Conservation (phyloP, 139 green algal species). For the Closterium sp. region DNA sequence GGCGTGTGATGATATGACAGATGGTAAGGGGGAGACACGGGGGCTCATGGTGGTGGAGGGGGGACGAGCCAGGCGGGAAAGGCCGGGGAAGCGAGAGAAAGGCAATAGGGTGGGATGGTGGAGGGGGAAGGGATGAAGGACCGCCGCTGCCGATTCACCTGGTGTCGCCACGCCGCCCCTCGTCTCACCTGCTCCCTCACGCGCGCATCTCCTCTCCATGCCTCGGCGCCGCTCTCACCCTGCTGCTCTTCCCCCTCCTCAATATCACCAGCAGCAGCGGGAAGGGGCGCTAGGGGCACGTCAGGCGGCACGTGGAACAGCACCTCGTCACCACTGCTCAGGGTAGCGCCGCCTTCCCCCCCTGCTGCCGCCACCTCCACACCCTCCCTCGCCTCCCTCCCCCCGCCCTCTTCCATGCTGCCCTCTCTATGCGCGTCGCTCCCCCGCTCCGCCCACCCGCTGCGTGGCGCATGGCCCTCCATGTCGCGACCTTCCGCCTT, state of each 20-base stretch:
- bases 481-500: neutral
- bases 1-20: neutral
- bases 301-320: neutral
- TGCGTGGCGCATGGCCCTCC: neutral
- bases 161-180: no score
- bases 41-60: no score
- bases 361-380: neutral
- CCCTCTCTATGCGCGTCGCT: neutral
- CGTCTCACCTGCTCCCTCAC: neutral
- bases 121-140: no score
- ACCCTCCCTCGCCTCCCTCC: neutral
- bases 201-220: neutral
- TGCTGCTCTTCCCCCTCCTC: neutral
- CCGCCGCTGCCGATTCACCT: no score
- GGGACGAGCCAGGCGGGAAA: no score
- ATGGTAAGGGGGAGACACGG: no score
- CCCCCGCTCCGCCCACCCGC: neutral
- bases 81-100: neutral
- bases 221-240: neutral
- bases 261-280: neutral
- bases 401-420: neutral
- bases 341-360: neutral
- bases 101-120: neutral
- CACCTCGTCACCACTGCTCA: neutral
- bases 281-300: no score